These are phyloP conservation scores for Russula olivacea DNA, from an alignment of 768 basidiomycete genomes.

Conservation along the genomic window DNA sequence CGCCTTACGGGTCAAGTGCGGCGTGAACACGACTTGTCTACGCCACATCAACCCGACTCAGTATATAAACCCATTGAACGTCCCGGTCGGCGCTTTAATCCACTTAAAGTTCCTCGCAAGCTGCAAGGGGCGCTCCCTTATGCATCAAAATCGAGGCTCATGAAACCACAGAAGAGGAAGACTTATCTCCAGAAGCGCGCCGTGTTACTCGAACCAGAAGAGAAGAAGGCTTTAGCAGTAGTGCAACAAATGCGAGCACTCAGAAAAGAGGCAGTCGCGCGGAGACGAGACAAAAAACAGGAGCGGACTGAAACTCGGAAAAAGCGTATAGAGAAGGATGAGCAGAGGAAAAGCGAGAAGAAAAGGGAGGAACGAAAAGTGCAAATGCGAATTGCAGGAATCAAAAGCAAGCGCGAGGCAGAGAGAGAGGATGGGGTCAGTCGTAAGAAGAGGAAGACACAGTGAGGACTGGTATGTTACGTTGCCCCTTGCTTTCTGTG, in stretches of 20 bases:
- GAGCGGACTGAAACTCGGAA: slow-evolving; percentile 61
- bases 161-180: slow-evolving; percentile 61
- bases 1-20: slow-evolving; percentile 91
- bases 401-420: slow-evolving; percentile 62
- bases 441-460: slow-evolving; percentile 48
- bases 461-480: neutral
- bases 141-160: slow-evolving; percentile 84
- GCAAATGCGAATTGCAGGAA: slow-evolving; percentile 63
- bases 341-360: slow-evolving; percentile 54
- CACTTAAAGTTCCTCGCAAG: slow-evolving; percentile 80
- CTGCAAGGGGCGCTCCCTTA: slow-evolving; percentile 90
- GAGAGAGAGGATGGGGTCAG: slow-evolving; percentile 53
- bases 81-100: slow-evolving; percentile 79
- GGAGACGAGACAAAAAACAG: slow-evolving; percentile 82
- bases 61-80: slow-evolving; percentile 82
- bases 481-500: neutral
- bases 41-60: slow-evolving; percentile 78
- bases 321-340: slow-evolving; percentile 71
- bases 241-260: slow-evolving; percentile 92
- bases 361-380: slow-evolving; percentile 74
- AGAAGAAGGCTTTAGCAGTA: slow-evolving; percentile 85
- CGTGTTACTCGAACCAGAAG: slow-evolving; percentile 92
- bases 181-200: slow-evolving; percentile 96
- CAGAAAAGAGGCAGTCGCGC: slow-evolving; percentile 77
- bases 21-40: slow-evolving; percentile 76